A percentile compares a stretch with the other conserved stretches of the same genome.
Conservation (phyloP, 139 green algal species). For the Tetraselmis striata region DNA sequence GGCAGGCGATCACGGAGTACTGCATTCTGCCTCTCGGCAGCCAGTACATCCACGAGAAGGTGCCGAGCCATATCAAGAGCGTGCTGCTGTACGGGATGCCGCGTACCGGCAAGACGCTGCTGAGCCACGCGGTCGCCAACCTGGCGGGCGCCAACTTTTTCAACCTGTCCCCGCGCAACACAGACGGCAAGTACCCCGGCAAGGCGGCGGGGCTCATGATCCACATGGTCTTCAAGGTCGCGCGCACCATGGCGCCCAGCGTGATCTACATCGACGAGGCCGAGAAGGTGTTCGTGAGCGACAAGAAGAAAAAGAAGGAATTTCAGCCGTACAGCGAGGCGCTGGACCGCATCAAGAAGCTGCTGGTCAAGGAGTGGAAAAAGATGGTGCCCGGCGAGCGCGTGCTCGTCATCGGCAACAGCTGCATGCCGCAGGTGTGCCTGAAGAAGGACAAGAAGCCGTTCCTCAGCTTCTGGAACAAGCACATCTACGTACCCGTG, state of each 20-base stretch:
- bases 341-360: constrained; percentile 80
- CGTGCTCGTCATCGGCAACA: constrained; percentile 72
- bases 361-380: constrained; percentile 74
- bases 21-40: constrained; percentile 70
- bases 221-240: constrained; percentile 71
- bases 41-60: constrained; percentile 51
- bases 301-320: constrained; percentile 79
- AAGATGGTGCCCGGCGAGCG: constrained; percentile 48
- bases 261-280: constrained; percentile 86
- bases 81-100: constrained; percentile 77
- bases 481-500: constrained; percentile 67
- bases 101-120: constrained; percentile 76
- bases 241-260: constrained; percentile 65
- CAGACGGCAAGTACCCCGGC: constrained; percentile 73
- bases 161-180: constrained; percentile 74
- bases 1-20: constrained; percentile 70
- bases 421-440: constrained; percentile 54
- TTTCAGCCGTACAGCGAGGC: constrained; percentile 45
- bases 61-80: constrained; percentile 44
- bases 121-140: constrained; percentile 54
- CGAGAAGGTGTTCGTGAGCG: constrained; percentile 84
- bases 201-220: constrained; percentile 79
- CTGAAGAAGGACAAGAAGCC: constrained; percentile 70
- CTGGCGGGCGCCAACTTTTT: constrained; percentile 69
- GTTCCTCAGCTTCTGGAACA: constrained; percentile 73